Conservation (phyloP, 2,329 filamentous ascomycete species). For the Aspergillus sp. region DNA sequence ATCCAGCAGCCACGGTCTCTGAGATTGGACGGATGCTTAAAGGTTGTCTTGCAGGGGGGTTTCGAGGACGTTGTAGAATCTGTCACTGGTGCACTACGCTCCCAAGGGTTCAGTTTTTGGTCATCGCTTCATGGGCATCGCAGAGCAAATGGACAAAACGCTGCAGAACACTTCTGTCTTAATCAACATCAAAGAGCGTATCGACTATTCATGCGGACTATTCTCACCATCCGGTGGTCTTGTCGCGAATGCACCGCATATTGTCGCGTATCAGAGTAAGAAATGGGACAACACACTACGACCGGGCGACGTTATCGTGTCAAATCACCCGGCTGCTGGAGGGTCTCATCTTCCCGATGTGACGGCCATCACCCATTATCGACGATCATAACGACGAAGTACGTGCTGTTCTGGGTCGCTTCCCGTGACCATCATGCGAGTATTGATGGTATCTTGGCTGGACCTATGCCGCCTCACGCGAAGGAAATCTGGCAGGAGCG, state of each 20-base stretch:
- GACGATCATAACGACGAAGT: slow-evolving; percentile 60
- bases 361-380: slow-evolving; percentile 82
- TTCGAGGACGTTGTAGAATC: too few species aligned
- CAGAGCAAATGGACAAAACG: slow-evolving; percentile 63
- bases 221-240: slow-evolving; percentile 77
- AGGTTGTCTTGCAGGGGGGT: too few species aligned
- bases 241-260: slow-evolving; percentile 71
- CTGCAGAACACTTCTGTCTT: slow-evolving; percentile 62
- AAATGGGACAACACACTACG: slow-evolving; percentile 81
- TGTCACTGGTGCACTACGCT: too few species aligned
- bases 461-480: slow-evolving; percentile 73
- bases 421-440: slow-evolving; percentile 82
- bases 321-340: slow-evolving; percentile 82
- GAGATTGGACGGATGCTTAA: too few species aligned
- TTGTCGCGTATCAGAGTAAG: slow-evolving; percentile 76
- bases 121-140: slow-evolving; percentile 63
- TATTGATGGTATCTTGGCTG: slow-evolving; percentile 80
- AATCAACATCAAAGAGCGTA: slow-evolving; percentile 80
- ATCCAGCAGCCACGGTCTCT: too few species aligned
- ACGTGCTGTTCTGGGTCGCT: slow-evolving; percentile 81
- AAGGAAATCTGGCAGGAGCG: slow-evolving; percentile 55
- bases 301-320: slow-evolving; percentile 78
- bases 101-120: slow-evolving; percentile 62
- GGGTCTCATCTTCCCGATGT: slow-evolving; percentile 85
- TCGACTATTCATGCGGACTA: slow-evolving; percentile 82